Conservation (phyloP, 2,329 filamentous ascomycete species). For the Venturia nashicola region DNA sequence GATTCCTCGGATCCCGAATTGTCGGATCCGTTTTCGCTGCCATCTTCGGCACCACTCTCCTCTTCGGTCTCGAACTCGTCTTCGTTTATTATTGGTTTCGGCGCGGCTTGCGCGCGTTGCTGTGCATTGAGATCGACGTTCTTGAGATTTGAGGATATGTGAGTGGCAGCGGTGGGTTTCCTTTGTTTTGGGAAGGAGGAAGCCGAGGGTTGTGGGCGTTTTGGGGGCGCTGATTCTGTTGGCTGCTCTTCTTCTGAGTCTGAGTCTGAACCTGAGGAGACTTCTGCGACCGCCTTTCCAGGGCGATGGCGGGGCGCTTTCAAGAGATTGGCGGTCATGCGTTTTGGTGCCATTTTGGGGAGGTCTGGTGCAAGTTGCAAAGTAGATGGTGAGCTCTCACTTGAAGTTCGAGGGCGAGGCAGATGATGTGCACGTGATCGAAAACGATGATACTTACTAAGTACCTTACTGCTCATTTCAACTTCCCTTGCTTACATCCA, state of each 20-base stretch:
- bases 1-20: slow-evolving; percentile 27
- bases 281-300: slow-evolving; percentile 55
- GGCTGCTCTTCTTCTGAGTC: slow-evolving; percentile 37
- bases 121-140: slow-evolving; percentile 26
- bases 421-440: not conserved
- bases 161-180: slow-evolving; percentile 21
- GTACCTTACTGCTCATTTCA: too few species aligned
- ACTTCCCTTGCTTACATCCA: too few species aligned
- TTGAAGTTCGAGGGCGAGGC: too few species aligned
- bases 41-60: slow-evolving; percentile 21
- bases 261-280: slow-evolving; percentile 33
- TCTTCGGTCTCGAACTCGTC: slow-evolving; percentile 50
- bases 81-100: slow-evolving; percentile 30
- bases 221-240: slow-evolving; percentile 18
- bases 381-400: too few species aligned
- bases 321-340: slow-evolving; percentile 86
- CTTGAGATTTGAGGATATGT: slow-evolving; percentile 28
- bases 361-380: not conserved
- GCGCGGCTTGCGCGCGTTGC: slow-evolving; percentile 19
- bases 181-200: slow-evolving; percentile 34
- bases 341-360: slow-evolving; percentile 44
- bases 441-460: too few species aligned
- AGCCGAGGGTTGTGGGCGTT: slow-evolving; percentile 25
- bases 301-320: slow-evolving; percentile 73
- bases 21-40: not conserved